A percentile compares a stretch with the other conserved stretches of the same genome.
Evolutionary conservation across 495 filamentous ascomycete species (phyloP).

Genomic region (Tuber brumale): DNA sequence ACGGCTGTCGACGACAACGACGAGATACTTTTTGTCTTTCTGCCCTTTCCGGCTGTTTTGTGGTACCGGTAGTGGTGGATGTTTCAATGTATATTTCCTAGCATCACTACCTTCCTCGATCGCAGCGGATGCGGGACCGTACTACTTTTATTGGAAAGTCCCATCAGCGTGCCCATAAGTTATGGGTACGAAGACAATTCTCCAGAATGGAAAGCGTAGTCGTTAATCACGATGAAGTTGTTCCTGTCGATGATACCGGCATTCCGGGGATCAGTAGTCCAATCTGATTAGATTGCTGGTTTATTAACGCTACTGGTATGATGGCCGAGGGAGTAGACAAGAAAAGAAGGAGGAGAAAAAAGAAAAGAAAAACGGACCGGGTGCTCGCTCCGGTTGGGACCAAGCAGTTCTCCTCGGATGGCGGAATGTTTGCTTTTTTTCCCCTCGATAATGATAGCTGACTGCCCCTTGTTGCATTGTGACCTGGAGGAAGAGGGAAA

Average conservation of each 20-base stretch:
- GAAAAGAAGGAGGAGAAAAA: background rate
- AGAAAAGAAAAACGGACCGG: background rate
- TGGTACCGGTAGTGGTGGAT: background rate
- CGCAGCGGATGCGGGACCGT: background rate
- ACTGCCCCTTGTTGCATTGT: background rate
- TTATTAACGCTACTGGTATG: background rate
- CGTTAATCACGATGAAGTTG: background rate
- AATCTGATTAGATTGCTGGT: background rate
- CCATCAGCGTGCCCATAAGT: background rate
- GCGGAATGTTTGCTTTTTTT: constrained; percentile 6
- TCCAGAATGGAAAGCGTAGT: background rate
- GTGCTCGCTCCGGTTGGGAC: background rate
- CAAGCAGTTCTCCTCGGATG: background rate
- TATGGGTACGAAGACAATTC: background rate
- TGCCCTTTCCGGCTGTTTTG: background rate
- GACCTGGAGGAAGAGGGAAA: background rate
- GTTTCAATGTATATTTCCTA: background rate
- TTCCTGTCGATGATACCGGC: background rate
- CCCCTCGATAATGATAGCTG: background rate
- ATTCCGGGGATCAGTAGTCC: background rate
- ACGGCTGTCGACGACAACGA: background rate
- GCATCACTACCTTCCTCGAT: background rate
- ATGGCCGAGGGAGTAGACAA: background rate
- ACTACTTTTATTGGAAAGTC: background rate
- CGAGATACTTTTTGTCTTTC: constrained; percentile 1